These are phyloP conservation scores for Protea cynaroides DNA, from an alignment of 164 flowering plant species.

Conservation along the genomic window DNA sequence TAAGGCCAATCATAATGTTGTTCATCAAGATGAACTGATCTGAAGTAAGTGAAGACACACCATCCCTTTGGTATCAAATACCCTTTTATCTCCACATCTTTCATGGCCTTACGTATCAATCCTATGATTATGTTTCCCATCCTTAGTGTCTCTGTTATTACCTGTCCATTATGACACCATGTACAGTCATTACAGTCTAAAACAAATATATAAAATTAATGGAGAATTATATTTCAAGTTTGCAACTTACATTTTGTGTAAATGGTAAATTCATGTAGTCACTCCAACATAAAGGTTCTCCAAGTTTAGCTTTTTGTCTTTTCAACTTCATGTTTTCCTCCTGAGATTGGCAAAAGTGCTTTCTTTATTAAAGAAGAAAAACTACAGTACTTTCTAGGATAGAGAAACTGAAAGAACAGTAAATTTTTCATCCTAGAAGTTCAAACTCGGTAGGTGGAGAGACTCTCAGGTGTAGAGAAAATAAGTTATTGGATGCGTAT, in stretches of 20 bases:
- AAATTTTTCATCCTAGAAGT: too few relatives aligned
- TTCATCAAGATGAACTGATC: conserved; percentile 91
- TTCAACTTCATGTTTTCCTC: conserved; percentile 81
- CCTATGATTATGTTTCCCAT: conserved; percentile 89
- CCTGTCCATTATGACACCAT: too few relatives aligned
- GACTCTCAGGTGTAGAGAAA: too few relatives aligned
- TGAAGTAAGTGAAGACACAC: conserved; percentile 72
- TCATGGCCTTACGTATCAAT: conserved; percentile 86
- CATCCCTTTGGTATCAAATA: conserved; percentile 77
- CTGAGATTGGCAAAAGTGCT: conserved; percentile 24
- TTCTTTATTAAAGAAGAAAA: too few relatives aligned
- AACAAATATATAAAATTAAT: too few relatives aligned
- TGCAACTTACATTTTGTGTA: conserved; percentile 65
- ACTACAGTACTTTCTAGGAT: too few relatives aligned
- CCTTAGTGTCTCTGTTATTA: conserved; percentile 85
- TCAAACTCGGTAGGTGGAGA: too few relatives aligned
- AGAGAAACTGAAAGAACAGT: neutral
- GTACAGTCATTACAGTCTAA: neutral
- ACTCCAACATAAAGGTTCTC: conserved; percentile 47
- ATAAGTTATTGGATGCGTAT: too few relatives aligned
- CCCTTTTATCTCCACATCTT: conserved; percentile 80
- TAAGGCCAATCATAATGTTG: conserved; percentile 56
- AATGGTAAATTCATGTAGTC: conserved; percentile 74
- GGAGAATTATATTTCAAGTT: neutral
- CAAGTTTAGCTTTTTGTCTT: conserved; percentile 34